phyloP scores from a whole-genome alignment of 495 filamentous ascomycete genomes.

The Penicillium bialowiezense region DNA sequence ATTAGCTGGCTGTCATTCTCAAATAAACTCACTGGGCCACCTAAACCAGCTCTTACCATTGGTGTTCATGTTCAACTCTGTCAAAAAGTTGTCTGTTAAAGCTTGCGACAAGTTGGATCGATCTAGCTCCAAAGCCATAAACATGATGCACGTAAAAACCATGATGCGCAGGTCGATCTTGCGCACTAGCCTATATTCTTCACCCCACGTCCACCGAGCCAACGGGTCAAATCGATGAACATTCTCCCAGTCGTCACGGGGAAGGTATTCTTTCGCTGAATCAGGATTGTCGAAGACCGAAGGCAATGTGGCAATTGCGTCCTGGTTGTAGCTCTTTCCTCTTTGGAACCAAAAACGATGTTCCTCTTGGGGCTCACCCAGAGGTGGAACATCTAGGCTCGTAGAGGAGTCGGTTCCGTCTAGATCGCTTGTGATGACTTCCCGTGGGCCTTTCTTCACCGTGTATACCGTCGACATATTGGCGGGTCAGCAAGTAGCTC shows the following conservation, averaged over 20 bases:
- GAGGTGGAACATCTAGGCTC: constrained; percentile 1
- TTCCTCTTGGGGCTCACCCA: constrained; percentile 16
- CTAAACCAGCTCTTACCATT: too few species aligned
- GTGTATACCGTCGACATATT: constrained; percentile 9
- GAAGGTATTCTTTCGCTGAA: constrained; percentile 49
- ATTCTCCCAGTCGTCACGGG: constrained; percentile 51
- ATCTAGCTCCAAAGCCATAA: constrained; percentile 70
- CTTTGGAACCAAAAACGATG: constrained; percentile 30
- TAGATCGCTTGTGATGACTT: not conserved
- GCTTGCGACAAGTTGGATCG: constrained; percentile 44
- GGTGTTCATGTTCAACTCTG: constrained; percentile 51
- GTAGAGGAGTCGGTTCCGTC: constrained; percentile 4
- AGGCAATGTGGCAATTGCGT: constrained; percentile 57
- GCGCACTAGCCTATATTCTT: constrained; percentile 35
- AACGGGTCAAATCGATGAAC: constrained; percentile 50
- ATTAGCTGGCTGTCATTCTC: too few species aligned
- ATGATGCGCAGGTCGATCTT: constrained; percentile 53
- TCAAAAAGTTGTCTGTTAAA: constrained; percentile 47
- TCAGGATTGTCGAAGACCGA: constrained; percentile 52
- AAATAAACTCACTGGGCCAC: too few species aligned
- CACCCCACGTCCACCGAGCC: constrained; percentile 49
- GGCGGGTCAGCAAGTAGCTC: too few species aligned
- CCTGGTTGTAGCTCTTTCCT: constrained; percentile 28
- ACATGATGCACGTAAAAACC: constrained; percentile 64
- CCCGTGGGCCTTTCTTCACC: constrained; percentile 3